Evolutionary conservation across 306 rosid species (phyloP).

Genomic region (Rosa chinensis): DNA sequence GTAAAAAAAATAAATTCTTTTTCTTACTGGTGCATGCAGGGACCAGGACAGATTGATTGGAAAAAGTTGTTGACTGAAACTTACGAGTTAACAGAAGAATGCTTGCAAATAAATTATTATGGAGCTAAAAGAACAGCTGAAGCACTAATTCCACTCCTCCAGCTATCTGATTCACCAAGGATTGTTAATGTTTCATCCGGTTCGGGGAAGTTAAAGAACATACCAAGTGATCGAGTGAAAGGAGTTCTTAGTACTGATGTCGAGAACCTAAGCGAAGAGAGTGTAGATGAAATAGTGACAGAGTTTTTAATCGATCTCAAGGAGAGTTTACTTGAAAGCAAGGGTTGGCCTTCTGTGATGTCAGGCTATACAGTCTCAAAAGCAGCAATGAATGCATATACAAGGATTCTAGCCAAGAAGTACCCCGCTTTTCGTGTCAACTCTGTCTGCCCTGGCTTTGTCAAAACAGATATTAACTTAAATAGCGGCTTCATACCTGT

Average conservation of each 20-base stretch:
- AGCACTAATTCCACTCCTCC: constrained; percentile 56
- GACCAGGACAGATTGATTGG: constrained; percentile 22
- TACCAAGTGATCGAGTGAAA: constrained; percentile 42
- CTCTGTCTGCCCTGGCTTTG: constrained; percentile 51
- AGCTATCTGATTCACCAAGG: constrained; percentile 52
- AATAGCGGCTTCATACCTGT: constrained; percentile 33
- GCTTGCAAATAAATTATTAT: constrained; percentile 49
- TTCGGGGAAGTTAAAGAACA: constrained; percentile 33
- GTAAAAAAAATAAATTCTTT: neutral
- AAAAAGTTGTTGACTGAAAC: constrained; percentile 25
- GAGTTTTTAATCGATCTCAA: constrained; percentile 39
- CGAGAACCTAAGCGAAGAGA: constrained; percentile 48
- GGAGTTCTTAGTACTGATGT: constrained; percentile 33
- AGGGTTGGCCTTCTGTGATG: constrained; percentile 39
- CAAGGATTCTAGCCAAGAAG: constrained; percentile 49
- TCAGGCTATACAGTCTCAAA: constrained; percentile 45
- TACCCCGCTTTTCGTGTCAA: constrained; percentile 41
- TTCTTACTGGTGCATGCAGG: constrained; percentile 9
- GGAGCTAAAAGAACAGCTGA: constrained; percentile 44
- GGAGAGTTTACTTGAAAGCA: constrained; percentile 42
- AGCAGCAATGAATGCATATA: constrained; percentile 45
- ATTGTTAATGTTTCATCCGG: constrained; percentile 53
- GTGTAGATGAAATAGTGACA: constrained; percentile 37
- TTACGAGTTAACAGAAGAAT: constrained; percentile 38
- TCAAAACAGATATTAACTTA: constrained; percentile 40